Conservation (phyloP, 1,139 yeast genomes). For the Hyphopichia fennica region DNA sequence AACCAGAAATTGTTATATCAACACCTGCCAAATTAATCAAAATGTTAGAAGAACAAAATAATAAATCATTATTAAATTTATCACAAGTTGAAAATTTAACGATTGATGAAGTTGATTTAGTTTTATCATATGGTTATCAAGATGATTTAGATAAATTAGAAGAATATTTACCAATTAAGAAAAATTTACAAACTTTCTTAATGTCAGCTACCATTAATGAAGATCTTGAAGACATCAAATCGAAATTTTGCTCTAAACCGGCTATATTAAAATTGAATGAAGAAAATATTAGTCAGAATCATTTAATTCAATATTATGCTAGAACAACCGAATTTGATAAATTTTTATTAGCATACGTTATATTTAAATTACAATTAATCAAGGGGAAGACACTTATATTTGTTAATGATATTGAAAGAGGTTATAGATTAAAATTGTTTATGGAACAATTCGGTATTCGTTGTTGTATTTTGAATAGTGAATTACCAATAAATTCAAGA, state of each 20-base stretch:
- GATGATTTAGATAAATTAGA: constrained; percentile 76
- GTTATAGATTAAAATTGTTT: constrained; percentile 86
- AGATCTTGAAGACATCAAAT: constrained; percentile 76
- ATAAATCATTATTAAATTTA: constrained; percentile 44
- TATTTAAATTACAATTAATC: constrained; percentile 82
- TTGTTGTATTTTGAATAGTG: constrained; percentile 87
- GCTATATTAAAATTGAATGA: constrained; percentile 79
- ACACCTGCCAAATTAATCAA: constrained; percentile 82
- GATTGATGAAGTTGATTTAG: constrained; percentile 94
- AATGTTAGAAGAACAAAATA: constrained; percentile 49
- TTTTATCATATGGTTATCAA: constrained; percentile 85
- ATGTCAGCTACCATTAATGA: constrained; percentile 97
- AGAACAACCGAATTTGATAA: constrained; percentile 89
- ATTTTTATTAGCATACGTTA: constrained; percentile 85
- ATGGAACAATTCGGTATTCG: constrained; percentile 93
- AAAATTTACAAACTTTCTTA: constrained; percentile 81
- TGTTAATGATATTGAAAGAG: constrained; percentile 94
- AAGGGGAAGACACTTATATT: constrained; percentile 90
- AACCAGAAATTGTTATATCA: constrained; percentile 79
- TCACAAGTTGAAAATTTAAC: constrained; percentile 66
- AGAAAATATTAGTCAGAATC: constrained; percentile 55
- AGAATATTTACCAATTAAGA: constrained; percentile 64
- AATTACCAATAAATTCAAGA: constrained; percentile 89
- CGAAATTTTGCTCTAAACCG: constrained; percentile 79
- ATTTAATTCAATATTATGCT: constrained; percentile 82